A percentile compares a stretch with the other conserved stretches of the same genome.
These are phyloP conservation scores for Aspergillus amoenus DNA, from an alignment of 2,329 filamentous ascomycete species.

Conservation along the genomic window DNA sequence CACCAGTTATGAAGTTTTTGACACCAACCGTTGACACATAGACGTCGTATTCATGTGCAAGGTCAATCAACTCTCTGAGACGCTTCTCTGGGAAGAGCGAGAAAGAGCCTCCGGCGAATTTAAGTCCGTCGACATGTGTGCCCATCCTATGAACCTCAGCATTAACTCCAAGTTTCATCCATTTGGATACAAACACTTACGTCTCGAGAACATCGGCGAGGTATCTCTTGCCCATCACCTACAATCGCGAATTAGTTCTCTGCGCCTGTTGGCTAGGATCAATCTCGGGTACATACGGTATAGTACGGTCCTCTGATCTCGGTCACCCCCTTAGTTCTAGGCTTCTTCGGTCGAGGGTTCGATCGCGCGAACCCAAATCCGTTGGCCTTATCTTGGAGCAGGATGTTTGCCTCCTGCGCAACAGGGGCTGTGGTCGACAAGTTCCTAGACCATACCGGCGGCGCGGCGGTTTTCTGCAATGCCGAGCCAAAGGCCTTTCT, in stretches of 20 bases:
- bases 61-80: conserved; percentile 49
- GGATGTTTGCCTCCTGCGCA: conserved; percentile 27
- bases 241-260: neutral
- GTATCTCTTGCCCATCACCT: conserved; percentile 54
- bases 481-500: conserved; percentile 8
- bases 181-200: conserved; percentile 25
- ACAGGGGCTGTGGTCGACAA: conserved; percentile 21
- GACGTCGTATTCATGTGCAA: conserved; percentile 50
- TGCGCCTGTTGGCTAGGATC: neutral
- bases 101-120: conserved; percentile 56
- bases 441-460: conserved; percentile 9
- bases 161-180: neutral
- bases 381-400: conserved; percentile 51
- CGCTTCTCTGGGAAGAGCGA: conserved; percentile 49
- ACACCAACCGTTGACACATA: conserved; percentile 53
- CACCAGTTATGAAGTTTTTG: neutral
- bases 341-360: conserved; percentile 51
- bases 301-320: conserved; percentile 59
- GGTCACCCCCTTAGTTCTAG: conserved; percentile 51
- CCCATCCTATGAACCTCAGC: conserved; percentile 44
- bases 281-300: conserved; percentile 34
- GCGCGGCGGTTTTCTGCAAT: conserved; percentile 11
- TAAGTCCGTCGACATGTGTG: conserved; percentile 55
- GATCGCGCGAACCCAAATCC: conserved; percentile 54
- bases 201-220: conserved; percentile 55